phyloP scores from a whole-genome alignment of 495 filamentous ascomycete genomes.

The Trichocladium uniseriatum region DNA sequence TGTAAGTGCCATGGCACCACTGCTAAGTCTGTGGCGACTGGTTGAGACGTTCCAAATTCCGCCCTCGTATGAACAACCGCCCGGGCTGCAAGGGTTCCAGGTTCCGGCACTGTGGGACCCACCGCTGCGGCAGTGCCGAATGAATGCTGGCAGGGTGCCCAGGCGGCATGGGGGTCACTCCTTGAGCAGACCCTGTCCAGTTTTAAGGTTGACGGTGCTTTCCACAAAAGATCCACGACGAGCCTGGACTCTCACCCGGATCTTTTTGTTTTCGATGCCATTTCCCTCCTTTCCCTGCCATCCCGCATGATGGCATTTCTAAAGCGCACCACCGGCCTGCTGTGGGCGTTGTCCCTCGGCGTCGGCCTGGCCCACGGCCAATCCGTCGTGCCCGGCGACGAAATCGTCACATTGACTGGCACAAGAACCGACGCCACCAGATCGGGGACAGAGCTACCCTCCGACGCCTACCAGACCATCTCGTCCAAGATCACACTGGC shows the following conservation, averaged over 20 bases:
- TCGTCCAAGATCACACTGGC: slow-evolving; percentile 29
- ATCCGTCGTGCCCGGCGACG: slow-evolving; percentile 10
- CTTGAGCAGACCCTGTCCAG: slow-evolving; percentile 1
- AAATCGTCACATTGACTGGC: slow-evolving; percentile 30
- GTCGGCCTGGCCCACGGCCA: slow-evolving; percentile 4
- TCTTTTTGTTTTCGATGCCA: slow-evolving; percentile 1
- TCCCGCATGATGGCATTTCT: slow-evolving; percentile 12
- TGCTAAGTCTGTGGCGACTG: no score
- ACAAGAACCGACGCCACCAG: slow-evolving; percentile 25
- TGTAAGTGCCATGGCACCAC: no score
- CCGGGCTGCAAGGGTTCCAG: slow-evolving; percentile 2
- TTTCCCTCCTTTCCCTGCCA: not conserved
- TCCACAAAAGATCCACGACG: no score
- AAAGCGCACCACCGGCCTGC: slow-evolving; percentile 7
- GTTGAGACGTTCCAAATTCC: no score
- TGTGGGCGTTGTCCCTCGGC: slow-evolving; percentile 11
- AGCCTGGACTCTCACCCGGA: no score
- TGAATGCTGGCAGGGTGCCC: no score
- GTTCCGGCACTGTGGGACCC: not conserved
- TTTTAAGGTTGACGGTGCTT: not conserved
- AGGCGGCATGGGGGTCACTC: no score
- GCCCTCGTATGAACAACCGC: no score
- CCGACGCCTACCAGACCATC: slow-evolving; percentile 31
- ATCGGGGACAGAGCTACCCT: slow-evolving; percentile 16
- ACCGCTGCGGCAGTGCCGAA: slow-evolving; percentile 11